Evolutionary conservation across 345 rosid genomes (phyloP).

Genomic region (Arabis alpina): DNA sequence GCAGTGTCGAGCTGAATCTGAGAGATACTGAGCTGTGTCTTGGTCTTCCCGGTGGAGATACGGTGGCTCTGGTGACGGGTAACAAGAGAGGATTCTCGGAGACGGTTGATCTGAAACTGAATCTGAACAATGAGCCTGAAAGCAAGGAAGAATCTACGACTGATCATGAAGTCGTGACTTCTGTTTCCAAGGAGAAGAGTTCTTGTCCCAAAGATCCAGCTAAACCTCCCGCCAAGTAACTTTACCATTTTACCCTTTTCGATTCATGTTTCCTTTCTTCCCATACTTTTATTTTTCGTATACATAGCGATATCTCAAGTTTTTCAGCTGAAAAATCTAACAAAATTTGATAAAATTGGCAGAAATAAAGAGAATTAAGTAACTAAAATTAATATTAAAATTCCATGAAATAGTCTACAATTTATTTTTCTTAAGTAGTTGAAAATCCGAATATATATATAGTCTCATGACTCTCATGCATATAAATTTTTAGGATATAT

Average conservation of each 20-base stretch:
- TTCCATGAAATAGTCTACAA: not conserved
- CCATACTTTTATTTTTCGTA: not conserved
- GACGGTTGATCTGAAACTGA: constrained; percentile 80
- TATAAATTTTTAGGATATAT: not conserved
- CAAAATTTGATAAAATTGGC: not conserved
- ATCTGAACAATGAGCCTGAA: constrained; percentile 51
- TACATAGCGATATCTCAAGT: not conserved
- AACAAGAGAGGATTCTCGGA: constrained; percentile 78
- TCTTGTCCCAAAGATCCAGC: constrained; percentile 56
- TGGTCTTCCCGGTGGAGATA: constrained; percentile 67
- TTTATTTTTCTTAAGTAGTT: constrained; percentile 4
- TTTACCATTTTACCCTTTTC: constrained; percentile 22
- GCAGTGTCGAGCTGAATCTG: constrained; percentile 47
- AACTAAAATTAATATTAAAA: not conserved
- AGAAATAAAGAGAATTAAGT: not conserved
- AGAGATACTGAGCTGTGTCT: constrained; percentile 84
- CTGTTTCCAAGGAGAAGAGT: constrained; percentile 35
- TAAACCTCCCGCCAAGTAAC: constrained; percentile 80
- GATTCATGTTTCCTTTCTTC: not conserved
- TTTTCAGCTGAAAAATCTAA: constrained; percentile 4
- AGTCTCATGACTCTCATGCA: constrained; percentile 16
- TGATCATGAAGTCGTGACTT: constrained; percentile 28
- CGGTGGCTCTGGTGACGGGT: constrained; percentile 37
- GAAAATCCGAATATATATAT: not conserved
- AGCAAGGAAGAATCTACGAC: constrained; percentile 35